Conservation (phyloP, 2,329 filamentous ascomycete genomes). For the Fusarium floridanum region DNA sequence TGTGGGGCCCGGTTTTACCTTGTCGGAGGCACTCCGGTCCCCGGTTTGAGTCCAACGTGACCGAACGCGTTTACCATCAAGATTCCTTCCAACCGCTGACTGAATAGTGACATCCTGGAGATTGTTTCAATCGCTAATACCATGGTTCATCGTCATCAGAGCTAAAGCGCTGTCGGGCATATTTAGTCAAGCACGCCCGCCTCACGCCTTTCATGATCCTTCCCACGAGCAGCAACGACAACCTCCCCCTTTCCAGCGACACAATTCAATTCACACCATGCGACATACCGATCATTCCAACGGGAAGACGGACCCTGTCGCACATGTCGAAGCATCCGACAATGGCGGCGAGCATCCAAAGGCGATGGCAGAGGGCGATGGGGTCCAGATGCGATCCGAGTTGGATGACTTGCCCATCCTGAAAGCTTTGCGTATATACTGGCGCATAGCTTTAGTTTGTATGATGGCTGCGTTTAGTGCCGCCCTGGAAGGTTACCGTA, state of each 20-base stretch:
- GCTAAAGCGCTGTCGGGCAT: neutral
- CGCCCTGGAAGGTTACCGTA: conserved; percentile 9
- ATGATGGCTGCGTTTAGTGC: conserved; percentile 7
- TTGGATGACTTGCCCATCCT: conserved; percentile 13
- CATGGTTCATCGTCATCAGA: neutral
- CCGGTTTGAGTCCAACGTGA: neutral
- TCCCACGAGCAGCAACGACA: neutral
- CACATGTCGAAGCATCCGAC: neutral
- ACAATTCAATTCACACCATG: neutral
- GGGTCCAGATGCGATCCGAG: conserved; percentile 17
- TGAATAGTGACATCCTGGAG: neutral
- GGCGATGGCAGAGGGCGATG: conserved; percentile 4
- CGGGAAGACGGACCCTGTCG: conserved; percentile 55
- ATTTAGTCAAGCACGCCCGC: neutral
- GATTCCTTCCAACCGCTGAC: neutral
- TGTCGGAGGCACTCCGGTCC: neutral
- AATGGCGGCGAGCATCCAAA: conserved; percentile 76
- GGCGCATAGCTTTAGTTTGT: conserved; percentile 5
- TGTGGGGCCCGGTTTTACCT: neutral
- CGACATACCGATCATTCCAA: neutral
- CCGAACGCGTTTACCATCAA: neutral
- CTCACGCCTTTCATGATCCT: neutral
- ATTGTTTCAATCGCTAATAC: neutral
- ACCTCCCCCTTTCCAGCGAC: neutral
- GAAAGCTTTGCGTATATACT: conserved; percentile 12